Conservation (phyloP, 345 rosid genomes). For the Schrenkiella parvula region DNA sequence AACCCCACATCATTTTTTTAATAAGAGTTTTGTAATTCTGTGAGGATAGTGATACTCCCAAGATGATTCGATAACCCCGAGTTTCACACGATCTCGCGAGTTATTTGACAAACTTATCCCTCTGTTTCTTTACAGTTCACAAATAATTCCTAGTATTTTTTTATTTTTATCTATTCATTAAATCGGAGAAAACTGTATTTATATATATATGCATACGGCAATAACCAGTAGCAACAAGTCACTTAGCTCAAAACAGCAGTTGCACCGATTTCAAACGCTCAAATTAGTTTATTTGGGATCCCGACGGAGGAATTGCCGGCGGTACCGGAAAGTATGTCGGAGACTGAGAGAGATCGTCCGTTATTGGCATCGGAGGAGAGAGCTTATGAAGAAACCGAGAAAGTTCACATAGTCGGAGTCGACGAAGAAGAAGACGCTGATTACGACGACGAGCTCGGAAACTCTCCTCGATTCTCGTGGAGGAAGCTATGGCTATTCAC, state of each 20-base stretch:
- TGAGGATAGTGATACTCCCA: constrained; percentile 10
- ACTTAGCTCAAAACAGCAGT: too few species aligned
- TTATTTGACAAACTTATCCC: background rate
- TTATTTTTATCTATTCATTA: too few species aligned
- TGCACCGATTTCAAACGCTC: background rate
- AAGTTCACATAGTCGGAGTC: constrained; percentile 60
- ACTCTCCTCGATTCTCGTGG: constrained; percentile 79
- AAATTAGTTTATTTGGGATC: background rate
- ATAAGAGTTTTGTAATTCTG: background rate
- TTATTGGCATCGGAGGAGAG: constrained; percentile 38
- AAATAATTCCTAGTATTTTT: background rate
- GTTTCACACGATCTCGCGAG: background rate
- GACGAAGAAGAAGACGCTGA: constrained; percentile 33
- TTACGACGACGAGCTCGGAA: constrained; percentile 30
- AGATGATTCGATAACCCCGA: constrained; percentile 8
- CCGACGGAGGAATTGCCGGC: background rate
- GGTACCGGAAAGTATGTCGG: constrained; percentile 14
- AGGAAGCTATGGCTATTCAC: constrained; percentile 91
- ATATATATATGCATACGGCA: too few species aligned
- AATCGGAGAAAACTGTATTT: too few species aligned
- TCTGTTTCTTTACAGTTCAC: background rate
- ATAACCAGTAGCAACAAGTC: background rate
- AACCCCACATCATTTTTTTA: too few species aligned
- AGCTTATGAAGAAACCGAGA: constrained; percentile 71
- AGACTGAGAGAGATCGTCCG: constrained; percentile 17